These are phyloP conservation scores for Pharus latifolius DNA, from an alignment of 176 grass and related monocot genomes.

Conservation along the genomic window DNA sequence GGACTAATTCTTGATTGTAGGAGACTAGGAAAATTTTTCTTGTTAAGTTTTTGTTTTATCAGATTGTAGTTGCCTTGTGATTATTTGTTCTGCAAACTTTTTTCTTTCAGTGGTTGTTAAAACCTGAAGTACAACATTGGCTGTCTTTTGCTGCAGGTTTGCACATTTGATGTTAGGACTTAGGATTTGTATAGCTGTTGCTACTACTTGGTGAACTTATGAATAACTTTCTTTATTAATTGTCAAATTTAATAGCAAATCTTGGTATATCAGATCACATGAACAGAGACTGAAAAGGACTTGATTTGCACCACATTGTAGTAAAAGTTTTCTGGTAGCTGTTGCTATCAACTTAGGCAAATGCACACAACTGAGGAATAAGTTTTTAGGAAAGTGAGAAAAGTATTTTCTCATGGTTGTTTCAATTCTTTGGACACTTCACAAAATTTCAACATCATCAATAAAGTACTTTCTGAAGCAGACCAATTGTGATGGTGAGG, in stretches of 20 bases:
- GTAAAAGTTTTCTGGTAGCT: not conserved
- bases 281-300: not conserved
- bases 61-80: not conserved
- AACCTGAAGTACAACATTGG: not conserved
- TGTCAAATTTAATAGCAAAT: not conserved
- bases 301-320: not conserved
- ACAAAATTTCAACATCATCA: too few species aligned
- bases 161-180: not conserved
- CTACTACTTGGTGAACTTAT: not conserved
- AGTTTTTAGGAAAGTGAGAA: too few species aligned
- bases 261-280: not conserved
- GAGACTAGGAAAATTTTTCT: too few species aligned
- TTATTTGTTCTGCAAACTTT: not conserved
- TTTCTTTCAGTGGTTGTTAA: not conserved
- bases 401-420: too few species aligned
- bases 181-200: not conserved
- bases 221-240: not conserved
- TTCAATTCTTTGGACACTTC: too few species aligned
- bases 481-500: not conserved
- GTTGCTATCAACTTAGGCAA: constrained; percentile 14
- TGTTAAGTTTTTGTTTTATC: too few species aligned
- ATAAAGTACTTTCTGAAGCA: too few species aligned
- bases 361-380: too few species aligned
- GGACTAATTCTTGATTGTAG: too few species aligned
- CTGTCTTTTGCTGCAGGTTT: not conserved